A percentile compares a stretch with the other conserved stretches of the same genome.
Evolutionary conservation across 2,329 filamentous ascomycete species (phyloP).

Genomic region (Pseudogymnoascus sp.): DNA sequence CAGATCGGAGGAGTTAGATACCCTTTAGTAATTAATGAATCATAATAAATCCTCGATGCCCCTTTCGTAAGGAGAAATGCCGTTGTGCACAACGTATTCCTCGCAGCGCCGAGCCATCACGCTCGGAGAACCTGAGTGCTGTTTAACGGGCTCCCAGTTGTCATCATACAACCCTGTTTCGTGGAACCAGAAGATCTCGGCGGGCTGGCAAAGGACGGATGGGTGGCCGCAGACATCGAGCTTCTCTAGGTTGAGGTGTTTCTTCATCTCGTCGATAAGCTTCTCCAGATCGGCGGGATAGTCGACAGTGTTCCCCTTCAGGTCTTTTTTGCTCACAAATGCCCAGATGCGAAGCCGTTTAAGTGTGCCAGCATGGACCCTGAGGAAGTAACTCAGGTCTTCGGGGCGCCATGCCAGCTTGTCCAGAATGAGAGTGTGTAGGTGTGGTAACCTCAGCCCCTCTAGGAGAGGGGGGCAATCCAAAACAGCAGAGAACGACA

Average conservation of each 20-base stretch:
- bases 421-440: not conserved
- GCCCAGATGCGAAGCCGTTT: not conserved
- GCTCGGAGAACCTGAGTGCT: not conserved
- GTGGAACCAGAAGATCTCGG: constrained; percentile 3
- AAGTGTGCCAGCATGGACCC: not conserved
- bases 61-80: not conserved
- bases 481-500: not conserved
- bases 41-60: not conserved
- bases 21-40: not conserved
- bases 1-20: constrained; percentile 1
- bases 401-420: not conserved
- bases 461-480: not conserved
- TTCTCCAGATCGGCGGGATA: not conserved
- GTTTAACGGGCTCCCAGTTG: not conserved
- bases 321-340: not conserved
- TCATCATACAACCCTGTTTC: constrained; percentile 2
- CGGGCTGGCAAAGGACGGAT: not conserved
- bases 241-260: not conserved
- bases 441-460: not conserved
- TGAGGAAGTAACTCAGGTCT: not conserved
- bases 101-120: constrained; percentile 1
- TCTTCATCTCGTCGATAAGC: not conserved
- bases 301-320: not conserved
- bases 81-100: not conserved
- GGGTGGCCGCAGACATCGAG: not conserved